These are phyloP conservation scores for Lizonia empirigonia DNA, from an alignment of 2,329 filamentous ascomycete species.

Conservation along the genomic window DNA sequence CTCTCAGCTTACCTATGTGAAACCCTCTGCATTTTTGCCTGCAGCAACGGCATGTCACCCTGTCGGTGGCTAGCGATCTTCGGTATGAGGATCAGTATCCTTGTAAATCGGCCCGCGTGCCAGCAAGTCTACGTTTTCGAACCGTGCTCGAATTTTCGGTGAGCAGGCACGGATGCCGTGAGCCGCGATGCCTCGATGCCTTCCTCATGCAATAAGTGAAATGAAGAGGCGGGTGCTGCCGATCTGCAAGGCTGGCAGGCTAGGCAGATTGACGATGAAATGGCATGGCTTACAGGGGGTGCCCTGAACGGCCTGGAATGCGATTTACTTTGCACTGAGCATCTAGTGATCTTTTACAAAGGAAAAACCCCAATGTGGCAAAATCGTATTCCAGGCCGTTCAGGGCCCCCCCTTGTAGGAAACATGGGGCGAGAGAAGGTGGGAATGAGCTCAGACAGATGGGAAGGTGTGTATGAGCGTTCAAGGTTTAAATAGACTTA, in stretches of 20 bases:
- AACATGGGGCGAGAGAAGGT: background rate
- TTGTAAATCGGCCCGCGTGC: conserved; percentile 21
- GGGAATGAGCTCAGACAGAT: conserved; percentile 1
- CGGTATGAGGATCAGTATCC: conserved; percentile 18
- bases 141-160: background rate
- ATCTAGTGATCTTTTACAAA: too few species aligned
- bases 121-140: conserved; percentile 9
- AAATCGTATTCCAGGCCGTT: too few species aligned
- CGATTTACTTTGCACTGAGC: too few species aligned
- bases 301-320: too few species aligned
- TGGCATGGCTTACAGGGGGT: too few species aligned
- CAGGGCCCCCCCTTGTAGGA: too few species aligned
- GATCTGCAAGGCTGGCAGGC: conserved; percentile 11
- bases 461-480: conserved; percentile 4
- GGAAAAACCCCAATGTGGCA: too few species aligned
- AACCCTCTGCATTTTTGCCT: conserved; percentile 2
- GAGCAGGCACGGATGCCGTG: conserved; percentile 1
- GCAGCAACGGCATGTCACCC: conserved; percentile 15
- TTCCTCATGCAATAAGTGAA: too few species aligned
- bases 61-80: conserved; percentile 27
- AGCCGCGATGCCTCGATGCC: conserved; percentile 4
- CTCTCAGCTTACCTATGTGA: conserved; percentile 8
- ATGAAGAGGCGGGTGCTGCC: background rate
- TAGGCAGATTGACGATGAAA: background rate
- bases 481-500: too few species aligned